Conservation (phyloP, 225 moss, liverwort and hornwort species). For the Polytrichum formosum region DNA sequence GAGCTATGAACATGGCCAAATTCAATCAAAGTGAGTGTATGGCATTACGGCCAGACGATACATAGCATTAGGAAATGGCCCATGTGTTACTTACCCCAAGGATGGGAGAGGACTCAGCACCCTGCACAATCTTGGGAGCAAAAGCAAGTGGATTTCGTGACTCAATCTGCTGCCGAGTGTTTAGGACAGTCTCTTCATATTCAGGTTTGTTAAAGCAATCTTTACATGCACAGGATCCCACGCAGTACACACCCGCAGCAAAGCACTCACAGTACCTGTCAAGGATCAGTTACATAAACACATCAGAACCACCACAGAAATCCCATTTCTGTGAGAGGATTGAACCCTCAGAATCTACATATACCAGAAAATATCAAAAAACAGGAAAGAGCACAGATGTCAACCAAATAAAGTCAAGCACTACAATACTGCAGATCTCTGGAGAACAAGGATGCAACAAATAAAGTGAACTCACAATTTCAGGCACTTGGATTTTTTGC, state of each 20-base stretch:
- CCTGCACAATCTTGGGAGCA: constrained; percentile 90
- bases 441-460: not conserved
- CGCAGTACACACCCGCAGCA: constrained; percentile 93
- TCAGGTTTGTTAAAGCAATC: constrained; percentile 99
- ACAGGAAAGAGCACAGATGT: too few species aligned
- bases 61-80: too few species aligned
- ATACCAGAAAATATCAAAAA: too few species aligned
- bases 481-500: constrained; percentile 96
- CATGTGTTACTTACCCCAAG: constrained; percentile 46
- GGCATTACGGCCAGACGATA: too few species aligned
- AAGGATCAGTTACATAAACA: constrained; percentile 6
- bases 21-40: too few species aligned
- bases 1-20: too few species aligned
- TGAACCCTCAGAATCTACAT: too few species aligned
- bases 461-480: constrained; percentile 62
- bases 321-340: too few species aligned
- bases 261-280: constrained; percentile 97
- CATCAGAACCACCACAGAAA: constrained; percentile 1
- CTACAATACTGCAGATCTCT: too few species aligned
- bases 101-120: constrained; percentile 68
- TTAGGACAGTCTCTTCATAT: constrained; percentile 73
- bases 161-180: constrained; percentile 77
- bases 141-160: constrained; percentile 93
- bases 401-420: too few species aligned
- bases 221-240: constrained; percentile 89